Conservation (phyloP, 2,329 filamentous ascomycete species). For the Ophiosphaerella narmari region DNA sequence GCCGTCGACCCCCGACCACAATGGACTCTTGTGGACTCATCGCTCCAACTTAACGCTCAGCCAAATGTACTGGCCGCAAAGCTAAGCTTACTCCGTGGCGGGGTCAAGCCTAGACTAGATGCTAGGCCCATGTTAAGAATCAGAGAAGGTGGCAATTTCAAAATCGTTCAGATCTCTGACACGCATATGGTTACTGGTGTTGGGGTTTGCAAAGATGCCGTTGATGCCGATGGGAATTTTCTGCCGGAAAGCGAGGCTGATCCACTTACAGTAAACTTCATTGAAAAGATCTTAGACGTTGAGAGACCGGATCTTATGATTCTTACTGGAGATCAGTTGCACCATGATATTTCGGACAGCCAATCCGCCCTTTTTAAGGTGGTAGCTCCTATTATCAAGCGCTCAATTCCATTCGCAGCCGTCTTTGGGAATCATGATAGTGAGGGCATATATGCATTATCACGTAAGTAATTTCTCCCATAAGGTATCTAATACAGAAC, state of each 20-base stretch:
- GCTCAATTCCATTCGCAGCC: conserved; percentile 63
- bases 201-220: conserved; percentile 80
- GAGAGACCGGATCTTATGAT: conserved; percentile 66
- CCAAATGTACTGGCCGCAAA: too few species aligned
- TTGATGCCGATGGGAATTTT: conserved; percentile 67
- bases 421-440: conserved; percentile 72
- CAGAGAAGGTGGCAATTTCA: too few species aligned
- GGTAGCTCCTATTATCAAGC: conserved; percentile 54
- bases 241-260: conserved; percentile 86
- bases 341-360: conserved; percentile 62
- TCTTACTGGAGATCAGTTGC: conserved; percentile 72
- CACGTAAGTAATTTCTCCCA: conserved; percentile 17
- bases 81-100: too few species aligned
- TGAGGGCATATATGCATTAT: conserved; percentile 47
- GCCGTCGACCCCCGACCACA: too few species aligned
- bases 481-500: too few species aligned
- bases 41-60: too few species aligned
- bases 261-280: conserved; percentile 80
- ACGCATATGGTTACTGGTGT: conserved; percentile 86
- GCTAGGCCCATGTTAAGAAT: too few species aligned
- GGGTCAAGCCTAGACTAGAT: too few species aligned
- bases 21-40: too few species aligned
- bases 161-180: conserved; percentile 89
- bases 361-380: conserved; percentile 16
- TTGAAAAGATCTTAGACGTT: conserved; percentile 59